Percentiles rank a stretch among this genome's conserved stretches.
Evolutionary conservation across 2,329 filamentous ascomycete genomes (phyloP).

Genomic region (Fusarium oligoseptatum): DNA sequence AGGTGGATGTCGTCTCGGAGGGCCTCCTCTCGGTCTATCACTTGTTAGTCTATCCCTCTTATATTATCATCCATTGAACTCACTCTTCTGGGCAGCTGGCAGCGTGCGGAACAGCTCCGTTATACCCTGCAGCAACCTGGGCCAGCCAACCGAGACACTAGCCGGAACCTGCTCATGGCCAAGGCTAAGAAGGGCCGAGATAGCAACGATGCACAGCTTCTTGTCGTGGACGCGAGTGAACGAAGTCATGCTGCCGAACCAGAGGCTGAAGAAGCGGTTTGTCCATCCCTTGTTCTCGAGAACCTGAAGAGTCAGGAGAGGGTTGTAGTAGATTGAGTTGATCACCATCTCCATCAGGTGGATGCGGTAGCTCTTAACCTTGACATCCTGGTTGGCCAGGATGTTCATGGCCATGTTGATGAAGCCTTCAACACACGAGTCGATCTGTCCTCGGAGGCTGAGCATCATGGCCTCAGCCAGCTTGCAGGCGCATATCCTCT

Average conservation of each 20-base stretch:
- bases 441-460: conserved; percentile 88
- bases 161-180: conserved; percentile 84
- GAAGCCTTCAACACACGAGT: conserved; percentile 90
- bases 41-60: conserved; percentile 43
- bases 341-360: conserved; percentile 99
- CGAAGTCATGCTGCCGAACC: conserved; percentile 95
- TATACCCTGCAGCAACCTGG: conserved; percentile 87
- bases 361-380: conserved; percentile 93
- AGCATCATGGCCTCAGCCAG: conserved; percentile 97
- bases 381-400: conserved; percentile 79
- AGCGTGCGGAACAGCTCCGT: conserved; percentile 93
- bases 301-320: conserved; percentile 83
- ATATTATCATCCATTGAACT: conserved; percentile 49
- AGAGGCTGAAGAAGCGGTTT: conserved; percentile 98
- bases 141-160: conserved; percentile 97
- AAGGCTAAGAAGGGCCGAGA: conserved; percentile 85
- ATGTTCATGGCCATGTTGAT: conserved; percentile 90
- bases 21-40: conserved; percentile 85
- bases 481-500: conserved; percentile 97
- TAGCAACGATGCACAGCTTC: conserved; percentile 96
- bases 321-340: conserved; percentile 98
- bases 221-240: conserved; percentile 98
- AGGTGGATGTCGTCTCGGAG: conserved; percentile 88
- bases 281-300: conserved; percentile 95
- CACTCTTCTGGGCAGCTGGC: conserved; percentile 87